Evolutionary conservation across 306 rosid genomes (phyloP), one percentile per base, ranked within the genome.

Genomic region (Sophora flavescens): DNA sequence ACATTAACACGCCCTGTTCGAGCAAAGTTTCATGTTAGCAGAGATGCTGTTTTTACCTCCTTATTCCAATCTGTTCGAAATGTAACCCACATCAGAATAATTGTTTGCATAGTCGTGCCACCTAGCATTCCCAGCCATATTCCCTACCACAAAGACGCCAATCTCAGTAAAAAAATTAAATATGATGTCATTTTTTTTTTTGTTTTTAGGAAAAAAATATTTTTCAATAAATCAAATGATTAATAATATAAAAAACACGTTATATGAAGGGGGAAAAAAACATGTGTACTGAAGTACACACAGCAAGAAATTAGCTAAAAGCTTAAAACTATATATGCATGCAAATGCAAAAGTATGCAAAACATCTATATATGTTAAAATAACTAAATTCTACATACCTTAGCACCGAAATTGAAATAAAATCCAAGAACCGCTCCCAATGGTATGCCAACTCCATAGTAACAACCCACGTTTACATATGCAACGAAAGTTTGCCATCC

Each of bases 401-500:
- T 92, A 0, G 96, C 93, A 6, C 90, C 93, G 22, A 56, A 68
- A 1, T 92, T 57, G 72, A 92, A 90, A 75, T 82, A 75, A 82
- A 92, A 92, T 22, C 97, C 97, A 1, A 92, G 79, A 75, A 87
- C 53, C 0, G 74, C 1, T 8, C 97, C 97, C 71, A 92, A 1
- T 2, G 97, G 96, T 36, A 92, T 59, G 33, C 97, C 97, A 79
- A 89, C 70, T 12, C 80, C 70, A 68, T 88, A 89, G 39, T 89
- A 91, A 63, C 96, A 85, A 2, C 91, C 92, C 5, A 93, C 86
- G 47, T 93, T 93, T 6, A 93, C 87, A 48, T 87, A 93, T 0
- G 98, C 98, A 1, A 91, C 97, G 13, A 91, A 87, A n/a, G 90
- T 26, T 82, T 93, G 98, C 97, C 98, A 93, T 80, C 97, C 97